A percentile compares a stretch with the other conserved stretches of the same genome.
Evolutionary conservation across 2,329 filamentous ascomycete genomes (phyloP).

Genomic region (Fusarium vanettenii): DNA sequence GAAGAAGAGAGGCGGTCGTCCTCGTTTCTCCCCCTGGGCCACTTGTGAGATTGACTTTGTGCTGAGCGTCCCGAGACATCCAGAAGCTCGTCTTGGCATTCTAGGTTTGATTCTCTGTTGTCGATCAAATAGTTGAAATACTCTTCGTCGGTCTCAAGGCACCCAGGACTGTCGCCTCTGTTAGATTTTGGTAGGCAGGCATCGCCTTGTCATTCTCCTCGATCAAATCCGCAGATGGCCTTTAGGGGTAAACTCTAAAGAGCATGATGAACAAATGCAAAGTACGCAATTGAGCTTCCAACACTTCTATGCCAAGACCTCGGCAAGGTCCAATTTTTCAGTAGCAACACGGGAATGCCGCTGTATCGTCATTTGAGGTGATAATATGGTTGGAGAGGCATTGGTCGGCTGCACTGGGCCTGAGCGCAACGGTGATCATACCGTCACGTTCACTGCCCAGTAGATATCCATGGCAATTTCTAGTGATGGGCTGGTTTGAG

Average conservation of each 20-base stretch:
- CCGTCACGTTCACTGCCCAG: neutral
- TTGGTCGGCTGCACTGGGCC: neutral
- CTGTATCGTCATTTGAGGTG: neutral
- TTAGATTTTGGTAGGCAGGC: neutral
- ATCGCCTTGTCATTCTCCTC: neutral
- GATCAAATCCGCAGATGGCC: neutral
- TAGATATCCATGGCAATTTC: neutral
- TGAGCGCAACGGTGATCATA: neutral
- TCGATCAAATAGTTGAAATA: neutral
- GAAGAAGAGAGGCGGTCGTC: neutral
- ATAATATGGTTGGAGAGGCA: neutral
- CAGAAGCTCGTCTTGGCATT: neutral
- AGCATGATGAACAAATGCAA: neutral
- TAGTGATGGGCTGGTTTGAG: neutral
- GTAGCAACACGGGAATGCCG: neutral
- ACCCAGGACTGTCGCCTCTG: neutral
- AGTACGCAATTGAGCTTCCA: neutral
- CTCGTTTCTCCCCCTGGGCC: neutral
- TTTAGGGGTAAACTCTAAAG: neutral
- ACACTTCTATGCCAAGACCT: neutral
- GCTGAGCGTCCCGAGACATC: constrained; percentile 10
- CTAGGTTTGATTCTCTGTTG: neutral
- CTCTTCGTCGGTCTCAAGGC: neutral
- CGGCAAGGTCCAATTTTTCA: neutral
- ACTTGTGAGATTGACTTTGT: neutral